Evolutionary conservation across 805 yeast genomes (phyloP).

Genomic region (Lipomyces lipofer): DNA sequence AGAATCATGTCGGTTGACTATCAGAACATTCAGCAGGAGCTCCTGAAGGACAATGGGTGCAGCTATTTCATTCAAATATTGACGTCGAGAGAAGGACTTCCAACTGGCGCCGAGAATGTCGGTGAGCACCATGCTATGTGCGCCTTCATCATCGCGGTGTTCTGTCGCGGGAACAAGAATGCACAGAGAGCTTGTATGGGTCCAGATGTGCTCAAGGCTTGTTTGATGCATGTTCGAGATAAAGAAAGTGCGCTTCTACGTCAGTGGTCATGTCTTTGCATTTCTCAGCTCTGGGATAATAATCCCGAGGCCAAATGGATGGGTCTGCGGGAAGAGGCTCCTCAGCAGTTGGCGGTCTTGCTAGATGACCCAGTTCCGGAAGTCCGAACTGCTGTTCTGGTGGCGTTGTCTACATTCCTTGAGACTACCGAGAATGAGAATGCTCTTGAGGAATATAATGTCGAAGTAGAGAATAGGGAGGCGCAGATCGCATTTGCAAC

Average conservation of each 20-base stretch:
- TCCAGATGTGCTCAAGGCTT: slow-evolving; percentile 66
- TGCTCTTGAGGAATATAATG: slow-evolving; percentile 22
- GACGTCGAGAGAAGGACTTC: slow-evolving; percentile 43
- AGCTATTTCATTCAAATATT: slow-evolving; percentile 82
- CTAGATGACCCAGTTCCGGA: slow-evolving; percentile 92
- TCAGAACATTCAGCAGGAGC: slow-evolving; percentile 84
- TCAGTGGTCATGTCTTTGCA: slow-evolving; percentile 85
- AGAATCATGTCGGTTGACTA: slow-evolving; percentile 95
- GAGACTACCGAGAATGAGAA: slow-evolving; percentile 42
- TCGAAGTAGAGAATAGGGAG: slow-evolving; percentile 52
- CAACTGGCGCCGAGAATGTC: slow-evolving; percentile 43
- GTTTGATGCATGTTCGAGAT: slow-evolving; percentile 63
- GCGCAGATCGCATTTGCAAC: slow-evolving; percentile 67
- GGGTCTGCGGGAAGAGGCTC: slow-evolving; percentile 62
- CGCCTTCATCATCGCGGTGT: slow-evolving; percentile 82
- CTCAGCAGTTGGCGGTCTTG: slow-evolving; percentile 56
- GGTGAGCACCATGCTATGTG: slow-evolving; percentile 95
- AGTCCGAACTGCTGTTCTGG: slow-evolving; percentile 79
- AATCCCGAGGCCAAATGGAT: slow-evolving; percentile 75
- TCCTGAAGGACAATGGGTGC: slow-evolving; percentile 87
- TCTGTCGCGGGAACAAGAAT: slow-evolving; percentile 72
- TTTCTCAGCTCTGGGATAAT: slow-evolving; percentile 73
- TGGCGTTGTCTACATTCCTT: slow-evolving; percentile 69
- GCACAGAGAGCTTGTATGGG: slow-evolving; percentile 83
- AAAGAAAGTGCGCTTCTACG: slow-evolving; percentile 83